Conservation (phyloP, 352 stramenopile species). For the Phytophthora meadii region DNA sequence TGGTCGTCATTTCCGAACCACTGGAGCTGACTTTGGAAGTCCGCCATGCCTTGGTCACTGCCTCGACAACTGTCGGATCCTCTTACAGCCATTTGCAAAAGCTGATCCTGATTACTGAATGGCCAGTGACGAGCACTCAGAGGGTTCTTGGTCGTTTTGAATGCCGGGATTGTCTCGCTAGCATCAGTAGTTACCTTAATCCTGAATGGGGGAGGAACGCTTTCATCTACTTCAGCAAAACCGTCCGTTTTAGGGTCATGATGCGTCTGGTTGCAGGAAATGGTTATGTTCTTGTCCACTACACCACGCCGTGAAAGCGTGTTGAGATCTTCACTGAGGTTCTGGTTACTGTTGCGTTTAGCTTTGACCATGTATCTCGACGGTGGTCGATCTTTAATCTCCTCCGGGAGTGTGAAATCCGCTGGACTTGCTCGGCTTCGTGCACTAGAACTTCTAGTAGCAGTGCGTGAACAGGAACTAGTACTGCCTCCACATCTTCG, state of each 20-base stretch:
- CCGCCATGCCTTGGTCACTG: constrained; percentile 11
- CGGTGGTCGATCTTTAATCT: constrained; percentile 54
- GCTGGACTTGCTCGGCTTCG: constrained; percentile 6
- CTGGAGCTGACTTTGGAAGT: constrained; percentile 35
- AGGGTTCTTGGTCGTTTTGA: not conserved
- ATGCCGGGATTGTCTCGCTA: not conserved
- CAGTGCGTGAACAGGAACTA: constrained; percentile 7
- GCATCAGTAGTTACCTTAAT: constrained; percentile 81
- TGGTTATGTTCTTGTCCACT: constrained; percentile 34
- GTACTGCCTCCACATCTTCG: constrained; percentile 14
- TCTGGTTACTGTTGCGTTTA: constrained; percentile 39
- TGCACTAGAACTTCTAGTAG: constrained; percentile 7
- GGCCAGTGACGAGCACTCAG: constrained; percentile 34
- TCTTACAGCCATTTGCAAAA: constrained; percentile 19
- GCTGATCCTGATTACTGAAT: constrained; percentile 53
- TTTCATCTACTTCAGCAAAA: constrained; percentile 84
- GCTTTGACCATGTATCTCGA: constrained; percentile 83
- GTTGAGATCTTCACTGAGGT: not conserved
- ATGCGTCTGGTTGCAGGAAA: constrained; percentile 62
- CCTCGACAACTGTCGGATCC: constrained; percentile 15
- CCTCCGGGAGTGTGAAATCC: not conserved
- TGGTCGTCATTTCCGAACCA: constrained; percentile 67
- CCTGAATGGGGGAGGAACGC: constrained; percentile 76
- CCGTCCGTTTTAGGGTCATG: constrained; percentile 83
- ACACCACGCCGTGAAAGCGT: constrained; percentile 52